A percentile compares a stretch with the other conserved stretches of the same genome.
These are phyloP conservation scores for Rosa multiflora DNA, from an alignment of 306 rosid genomes.

Conservation along the genomic window DNA sequence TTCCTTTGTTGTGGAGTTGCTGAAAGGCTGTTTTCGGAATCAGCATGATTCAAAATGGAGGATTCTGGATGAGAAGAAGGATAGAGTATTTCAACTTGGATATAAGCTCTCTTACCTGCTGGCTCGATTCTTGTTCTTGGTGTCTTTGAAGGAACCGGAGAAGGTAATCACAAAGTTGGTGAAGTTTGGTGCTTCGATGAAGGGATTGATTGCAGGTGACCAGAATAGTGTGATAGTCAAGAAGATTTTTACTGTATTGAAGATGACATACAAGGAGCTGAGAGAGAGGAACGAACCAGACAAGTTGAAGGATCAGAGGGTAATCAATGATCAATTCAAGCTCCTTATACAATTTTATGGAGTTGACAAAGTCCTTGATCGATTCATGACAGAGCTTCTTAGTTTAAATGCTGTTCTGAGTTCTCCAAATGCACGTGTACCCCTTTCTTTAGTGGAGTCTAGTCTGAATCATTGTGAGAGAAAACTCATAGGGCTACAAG, in stretches of 20 bases:
- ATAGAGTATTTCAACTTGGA: background rate
- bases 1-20: background rate
- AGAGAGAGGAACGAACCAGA: background rate
- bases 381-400: background rate
- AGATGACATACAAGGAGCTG: conserved; percentile 4
- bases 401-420: background rate
- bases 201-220: background rate
- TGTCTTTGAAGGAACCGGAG: conserved; percentile 5
- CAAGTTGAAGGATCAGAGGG: background rate
- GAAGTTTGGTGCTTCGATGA: background rate
- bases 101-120: background rate
- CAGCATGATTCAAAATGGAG: background rate
- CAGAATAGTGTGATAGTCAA: conserved; percentile 2
- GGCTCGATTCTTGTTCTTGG: conserved; percentile 4
- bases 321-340: background rate
- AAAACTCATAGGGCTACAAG: background rate
- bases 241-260: background rate
- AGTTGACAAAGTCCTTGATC: background rate
- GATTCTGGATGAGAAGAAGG: background rate
- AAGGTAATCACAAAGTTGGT: conserved; percentile 1
- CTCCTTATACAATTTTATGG: background rate
- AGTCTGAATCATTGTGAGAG: background rate
- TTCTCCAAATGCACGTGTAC: background rate
- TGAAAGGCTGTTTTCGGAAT: background rate
- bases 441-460: background rate